These are phyloP conservation scores for Pyrenopolyporus hunteri DNA, from an alignment of 495 filamentous ascomycete genomes.

Conservation along the genomic window DNA sequence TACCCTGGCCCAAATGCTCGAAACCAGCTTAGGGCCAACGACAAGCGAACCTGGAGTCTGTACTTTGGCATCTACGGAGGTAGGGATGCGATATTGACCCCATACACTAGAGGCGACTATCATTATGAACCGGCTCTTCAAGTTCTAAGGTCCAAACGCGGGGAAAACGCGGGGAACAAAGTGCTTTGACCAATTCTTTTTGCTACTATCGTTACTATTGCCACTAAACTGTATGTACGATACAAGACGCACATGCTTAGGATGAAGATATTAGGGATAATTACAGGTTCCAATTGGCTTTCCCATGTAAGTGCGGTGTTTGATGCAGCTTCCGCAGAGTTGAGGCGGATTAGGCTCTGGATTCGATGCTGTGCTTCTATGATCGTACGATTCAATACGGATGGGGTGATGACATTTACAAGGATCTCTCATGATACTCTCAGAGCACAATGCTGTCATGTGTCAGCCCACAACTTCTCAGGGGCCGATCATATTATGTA, in stretches of 20 bases:
- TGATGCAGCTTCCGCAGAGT: not conserved
- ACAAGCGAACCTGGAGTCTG: too few species aligned
- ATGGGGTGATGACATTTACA: not conserved
- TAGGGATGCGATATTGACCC: too few species aligned
- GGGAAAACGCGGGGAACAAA: slow-evolving; percentile 5
- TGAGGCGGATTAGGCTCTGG: not conserved
- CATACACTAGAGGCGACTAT: too few species aligned
- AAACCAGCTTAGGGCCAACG: too few species aligned
- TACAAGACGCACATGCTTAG: not conserved
- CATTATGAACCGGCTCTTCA: not conserved
- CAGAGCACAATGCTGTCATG: slow-evolving; percentile 3
- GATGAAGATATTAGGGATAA: too few species aligned
- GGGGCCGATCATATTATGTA: not conserved
- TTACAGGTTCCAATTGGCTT: not conserved
- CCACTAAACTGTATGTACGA: not conserved
- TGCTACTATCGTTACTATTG: not conserved
- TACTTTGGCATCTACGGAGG: too few species aligned
- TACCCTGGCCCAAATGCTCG: too few species aligned
- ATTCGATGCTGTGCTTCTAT: not conserved
- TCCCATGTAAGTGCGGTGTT: not conserved
- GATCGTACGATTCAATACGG: not conserved
- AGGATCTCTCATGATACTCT: not conserved
- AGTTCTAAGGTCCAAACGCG: slow-evolving; percentile 15
- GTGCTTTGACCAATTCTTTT: not conserved
- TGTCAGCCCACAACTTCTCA: slow-evolving; percentile 7